These are phyloP conservation scores for Euphorbia peplus DNA, from an alignment of 345 rosid genomes.

Conservation along the genomic window DNA sequence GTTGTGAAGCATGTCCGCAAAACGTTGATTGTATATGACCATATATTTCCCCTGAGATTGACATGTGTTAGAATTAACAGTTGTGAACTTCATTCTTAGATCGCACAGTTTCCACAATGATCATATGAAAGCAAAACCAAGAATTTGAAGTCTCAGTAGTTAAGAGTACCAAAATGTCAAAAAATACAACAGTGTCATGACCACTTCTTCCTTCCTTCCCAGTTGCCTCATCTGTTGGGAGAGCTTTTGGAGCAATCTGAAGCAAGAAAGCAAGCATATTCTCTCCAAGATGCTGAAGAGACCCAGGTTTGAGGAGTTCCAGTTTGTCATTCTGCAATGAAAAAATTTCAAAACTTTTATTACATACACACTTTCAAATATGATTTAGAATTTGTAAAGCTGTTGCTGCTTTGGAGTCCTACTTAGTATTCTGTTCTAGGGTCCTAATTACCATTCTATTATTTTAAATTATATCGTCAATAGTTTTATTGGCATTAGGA, in stretches of 20 bases:
- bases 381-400: not conserved
- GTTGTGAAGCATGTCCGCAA: constrained; percentile 69
- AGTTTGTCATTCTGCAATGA: constrained; percentile 81
- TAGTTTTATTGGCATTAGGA: no score
- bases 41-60: constrained; percentile 73
- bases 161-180: constrained; percentile 73
- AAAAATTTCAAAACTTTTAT: constrained; percentile 6
- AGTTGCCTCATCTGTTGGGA: constrained; percentile 37
- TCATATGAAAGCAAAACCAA: constrained; percentile 10
- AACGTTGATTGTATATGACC: constrained; percentile 60
- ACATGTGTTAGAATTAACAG: constrained; percentile 18
- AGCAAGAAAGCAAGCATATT: constrained; percentile 91
- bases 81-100: constrained; percentile 6
- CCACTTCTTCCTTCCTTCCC: constrained; percentile 37
- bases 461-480: no score
- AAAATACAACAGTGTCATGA: constrained; percentile 51
- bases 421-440: no score
- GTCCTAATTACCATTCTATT: no score
- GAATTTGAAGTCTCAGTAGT: constrained; percentile 18
- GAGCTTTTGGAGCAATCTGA: constrained; percentile 57
- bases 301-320: constrained; percentile 81
- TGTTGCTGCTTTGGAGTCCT: no score
- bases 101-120: constrained; percentile 4
- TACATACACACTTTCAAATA: not conserved
- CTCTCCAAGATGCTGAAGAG: constrained; percentile 98